phyloP scores from a whole-genome alignment of 2,329 filamentous ascomycete species.

The Trichoderma oligosporum region DNA sequence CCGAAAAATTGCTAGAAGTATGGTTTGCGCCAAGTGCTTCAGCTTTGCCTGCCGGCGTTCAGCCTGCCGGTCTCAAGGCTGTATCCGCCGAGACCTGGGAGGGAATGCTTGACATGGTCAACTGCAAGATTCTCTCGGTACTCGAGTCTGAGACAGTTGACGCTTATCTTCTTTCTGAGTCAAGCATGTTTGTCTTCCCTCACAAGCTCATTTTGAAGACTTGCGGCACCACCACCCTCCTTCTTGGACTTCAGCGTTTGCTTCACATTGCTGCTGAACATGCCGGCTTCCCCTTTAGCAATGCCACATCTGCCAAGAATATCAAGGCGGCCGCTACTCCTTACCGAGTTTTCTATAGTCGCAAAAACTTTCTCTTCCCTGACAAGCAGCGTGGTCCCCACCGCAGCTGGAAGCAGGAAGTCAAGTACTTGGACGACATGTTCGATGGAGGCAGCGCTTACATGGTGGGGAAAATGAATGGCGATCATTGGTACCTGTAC shows the following conservation, averaged over 20 bases:
- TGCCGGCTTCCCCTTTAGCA: slow-evolving; percentile 83
- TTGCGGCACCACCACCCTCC: slow-evolving; percentile 90
- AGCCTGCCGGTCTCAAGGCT: slow-evolving; percentile 76
- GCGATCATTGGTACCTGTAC: slow-evolving; percentile 98
- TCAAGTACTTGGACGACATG: slow-evolving; percentile 85
- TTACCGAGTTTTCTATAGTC: slow-evolving; percentile 96
- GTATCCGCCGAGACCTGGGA: slow-evolving; percentile 86
- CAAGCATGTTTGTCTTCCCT: slow-evolving; percentile 99
- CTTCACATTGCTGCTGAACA: slow-evolving; percentile 84
- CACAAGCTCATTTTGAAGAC: slow-evolving; percentile 99
- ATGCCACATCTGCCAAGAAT: slow-evolving; percentile 61
- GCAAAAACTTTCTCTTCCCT: slow-evolving; percentile 97
- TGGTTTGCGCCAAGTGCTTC: slow-evolving; percentile 87
- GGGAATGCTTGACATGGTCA: slow-evolving; percentile 94
- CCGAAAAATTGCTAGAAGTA: slow-evolving; percentile 96
- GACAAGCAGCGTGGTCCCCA: slow-evolving; percentile 92
- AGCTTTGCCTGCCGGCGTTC: slow-evolving; percentile 65
- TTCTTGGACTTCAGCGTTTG: slow-evolving; percentile 84
- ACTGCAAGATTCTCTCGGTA: slow-evolving; percentile 95
- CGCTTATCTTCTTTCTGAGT: slow-evolving; percentile 94
- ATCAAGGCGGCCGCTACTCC: slow-evolving; percentile 76
- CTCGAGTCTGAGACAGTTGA: slow-evolving; percentile 92
- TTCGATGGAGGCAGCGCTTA: slow-evolving; percentile 93
- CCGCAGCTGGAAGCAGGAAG: slow-evolving; percentile 95
- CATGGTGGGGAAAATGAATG: slow-evolving; percentile 99